Evolutionary conservation across 148 eudicot genomes (phyloP).

Genomic region (Rhododendron simsii): DNA sequence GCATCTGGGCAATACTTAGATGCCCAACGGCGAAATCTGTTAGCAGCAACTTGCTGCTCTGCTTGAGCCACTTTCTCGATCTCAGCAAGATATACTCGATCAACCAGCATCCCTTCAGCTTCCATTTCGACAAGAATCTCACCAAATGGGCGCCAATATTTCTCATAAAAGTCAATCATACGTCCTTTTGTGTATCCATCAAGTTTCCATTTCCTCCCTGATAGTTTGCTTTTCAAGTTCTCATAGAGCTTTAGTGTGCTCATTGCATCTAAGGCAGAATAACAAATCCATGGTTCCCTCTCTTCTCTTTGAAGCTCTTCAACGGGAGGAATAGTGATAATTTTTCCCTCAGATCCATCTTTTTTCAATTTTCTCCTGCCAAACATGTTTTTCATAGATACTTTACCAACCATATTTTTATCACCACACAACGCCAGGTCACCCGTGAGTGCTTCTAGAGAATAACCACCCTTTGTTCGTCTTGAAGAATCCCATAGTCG

Average conservation of each 20-base stretch:
- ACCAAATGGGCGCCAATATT: constrained; percentile 93
- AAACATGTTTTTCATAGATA: constrained; percentile 89
- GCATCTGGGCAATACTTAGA: constrained; percentile 87
- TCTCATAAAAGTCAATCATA: constrained; percentile 66
- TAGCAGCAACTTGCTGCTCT: constrained; percentile 75
- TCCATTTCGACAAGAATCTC: constrained; percentile 85
- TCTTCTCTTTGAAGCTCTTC: constrained; percentile 78
- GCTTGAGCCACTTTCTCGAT: constrained; percentile 86
- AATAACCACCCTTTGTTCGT: constrained; percentile 79
- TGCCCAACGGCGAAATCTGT: constrained; percentile 90
- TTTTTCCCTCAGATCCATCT: constrained; percentile 87
- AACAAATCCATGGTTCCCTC: constrained; percentile 74
- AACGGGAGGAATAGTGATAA: constrained; percentile 63
- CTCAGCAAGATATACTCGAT: constrained; percentile 73
- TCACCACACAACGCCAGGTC: constrained; percentile 43
- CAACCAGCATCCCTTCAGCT: constrained; percentile 91
- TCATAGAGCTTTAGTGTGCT: constrained; percentile 90
- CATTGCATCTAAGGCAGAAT: constrained; percentile 83
- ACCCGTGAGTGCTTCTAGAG: constrained; percentile 85
- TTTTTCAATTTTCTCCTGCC: constrained; percentile 71
- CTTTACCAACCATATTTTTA: constrained; percentile 60
- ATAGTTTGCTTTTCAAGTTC: constrained; percentile 62
- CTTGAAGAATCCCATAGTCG: constrained; percentile 93
- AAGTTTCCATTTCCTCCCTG: constrained; percentile 51
- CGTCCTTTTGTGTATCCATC: constrained; percentile 47